Conservation (phyloP, 257 asterid genomes). For the Capsicum chinense region DNA sequence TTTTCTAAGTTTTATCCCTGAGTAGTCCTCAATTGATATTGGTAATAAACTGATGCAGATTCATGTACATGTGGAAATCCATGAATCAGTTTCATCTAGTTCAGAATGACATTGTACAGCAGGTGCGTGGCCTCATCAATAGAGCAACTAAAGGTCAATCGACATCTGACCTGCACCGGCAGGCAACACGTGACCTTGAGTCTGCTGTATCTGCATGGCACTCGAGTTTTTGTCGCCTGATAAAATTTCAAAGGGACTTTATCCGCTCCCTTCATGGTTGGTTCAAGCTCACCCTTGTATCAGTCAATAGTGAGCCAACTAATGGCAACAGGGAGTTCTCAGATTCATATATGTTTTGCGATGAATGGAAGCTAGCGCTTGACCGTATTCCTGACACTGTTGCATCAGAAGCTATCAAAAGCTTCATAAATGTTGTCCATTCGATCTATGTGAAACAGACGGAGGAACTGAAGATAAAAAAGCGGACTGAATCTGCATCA, state of each 20-base stretch:
- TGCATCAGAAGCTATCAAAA: constrained; percentile 93
- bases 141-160: constrained; percentile 62
- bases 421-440: constrained; percentile 89
- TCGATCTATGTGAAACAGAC: constrained; percentile 74
- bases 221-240: constrained; percentile 81
- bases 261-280: constrained; percentile 79
- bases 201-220: constrained; percentile 94
- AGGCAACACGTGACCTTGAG: constrained; percentile 93
- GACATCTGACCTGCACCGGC: constrained; percentile 88
- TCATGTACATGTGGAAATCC: constrained; percentile 99
- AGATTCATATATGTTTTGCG: constrained; percentile 67
- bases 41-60: constrained; percentile 52
- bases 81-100: constrained; percentile 87
- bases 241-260: constrained; percentile 78
- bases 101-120: constrained; percentile 90
- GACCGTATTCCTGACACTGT: constrained; percentile 93
- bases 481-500: constrained; percentile 64
- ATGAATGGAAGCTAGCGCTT: constrained; percentile 91
- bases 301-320: constrained; percentile 53
- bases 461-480: constrained; percentile 89
- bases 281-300: constrained; percentile 84
- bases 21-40: constrained; percentile 26
- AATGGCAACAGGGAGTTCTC: constrained; percentile 43
- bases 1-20: neutral
- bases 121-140: constrained; percentile 84